Base-by-base conservation (phyloP, 768 basidiomycete species). In the Leccinum boreale region DNA sequence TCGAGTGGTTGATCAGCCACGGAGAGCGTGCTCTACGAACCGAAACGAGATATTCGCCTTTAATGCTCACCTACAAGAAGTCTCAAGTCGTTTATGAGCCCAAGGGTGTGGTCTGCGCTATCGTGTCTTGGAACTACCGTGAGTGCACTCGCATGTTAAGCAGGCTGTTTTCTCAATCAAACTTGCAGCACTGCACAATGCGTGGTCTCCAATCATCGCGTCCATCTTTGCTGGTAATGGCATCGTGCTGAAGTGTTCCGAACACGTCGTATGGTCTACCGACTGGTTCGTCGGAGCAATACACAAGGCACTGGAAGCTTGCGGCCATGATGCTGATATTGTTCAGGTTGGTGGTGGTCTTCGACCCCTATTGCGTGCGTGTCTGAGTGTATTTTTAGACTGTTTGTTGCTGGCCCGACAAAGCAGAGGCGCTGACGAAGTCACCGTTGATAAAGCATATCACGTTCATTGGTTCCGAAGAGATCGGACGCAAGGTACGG, bases 111-210 rank as follows among this genome's bases (percentile, higher is more conserved):
- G 91, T 97, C 14, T 87, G 90, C 47, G 97, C 86, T 3, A 88
- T 96, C 57, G 94, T 98, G 4, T 95, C 93, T 0, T 98, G 94
- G 92, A 94, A 94, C 65, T 94, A 94, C 70, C 92, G 92, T 94
- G 67, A 50, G 82, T 64, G 10, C 24, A 31, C 72, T 45, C n/a
- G 29, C 19, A 21, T 8, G 31, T 14, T 12, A 11, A 12, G 9
- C 4, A 15, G 26, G 4, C 11, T 29, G 26, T 56, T 49, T 53
- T 50, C 48, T 56, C 19, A 61, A 53, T 31, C n/a, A 11, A 44
- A 31, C n/a, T 33, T 50, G 15, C 62, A 94, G 93, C 94, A 33
- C 75, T 98, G 56, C 96, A 98, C 73, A 98, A 98, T 68, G 83
- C 90, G 1, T 89, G 94, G 82, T 94, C 93, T 1, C 96, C 96